Conservation (phyloP, 768 basidiomycete genomes). For the Hypholoma sublateritium region DNA sequence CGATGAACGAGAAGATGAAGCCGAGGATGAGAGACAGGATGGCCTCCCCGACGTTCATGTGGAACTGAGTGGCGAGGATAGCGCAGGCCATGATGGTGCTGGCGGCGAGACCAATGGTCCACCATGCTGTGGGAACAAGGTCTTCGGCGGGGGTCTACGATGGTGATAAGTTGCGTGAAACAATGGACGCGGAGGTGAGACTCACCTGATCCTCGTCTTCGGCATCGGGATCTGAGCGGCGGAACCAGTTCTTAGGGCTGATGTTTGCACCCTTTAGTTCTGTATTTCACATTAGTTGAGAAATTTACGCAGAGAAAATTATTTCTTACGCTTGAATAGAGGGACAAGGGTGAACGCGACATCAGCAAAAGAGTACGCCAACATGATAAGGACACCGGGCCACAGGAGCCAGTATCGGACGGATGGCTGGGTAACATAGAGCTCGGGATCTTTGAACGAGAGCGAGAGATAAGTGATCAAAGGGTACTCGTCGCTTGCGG, state of each 20-base stretch:
- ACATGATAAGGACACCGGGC: conserved; percentile 64
- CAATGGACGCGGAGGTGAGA: neutral
- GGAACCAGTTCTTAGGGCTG: conserved; percentile 31
- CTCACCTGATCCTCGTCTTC: conserved; percentile 47
- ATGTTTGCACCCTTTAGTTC: conserved; percentile 17
- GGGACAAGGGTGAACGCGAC: conserved; percentile 42
- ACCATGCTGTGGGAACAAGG: conserved; percentile 56
- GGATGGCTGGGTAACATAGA: conserved; percentile 44
- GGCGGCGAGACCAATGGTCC: conserved; percentile 48
- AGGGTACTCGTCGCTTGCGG: conserved; percentile 37
- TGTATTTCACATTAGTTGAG: conserved; percentile 8
- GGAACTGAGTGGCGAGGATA: conserved; percentile 53
- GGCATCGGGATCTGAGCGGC: conserved; percentile 18
- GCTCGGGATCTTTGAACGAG: conserved; percentile 43
- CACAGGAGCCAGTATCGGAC: conserved; percentile 63
- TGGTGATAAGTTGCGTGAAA: neutral
- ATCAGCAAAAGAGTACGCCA: conserved; percentile 59
- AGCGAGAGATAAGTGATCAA: conserved; percentile 44
- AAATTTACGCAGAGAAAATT: neutral
- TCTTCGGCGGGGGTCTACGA: conserved; percentile 44
- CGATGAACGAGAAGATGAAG: conserved; percentile 69
- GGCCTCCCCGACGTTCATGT: conserved; percentile 58
- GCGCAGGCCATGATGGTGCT: conserved; percentile 50
- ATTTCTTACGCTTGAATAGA: conserved; percentile 27
- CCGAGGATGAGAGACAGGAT: conserved; percentile 57